These are phyloP conservation scores for Diaporthe sp. DNA, from an alignment of 2,329 filamentous ascomycete species.

Conservation along the genomic window DNA sequence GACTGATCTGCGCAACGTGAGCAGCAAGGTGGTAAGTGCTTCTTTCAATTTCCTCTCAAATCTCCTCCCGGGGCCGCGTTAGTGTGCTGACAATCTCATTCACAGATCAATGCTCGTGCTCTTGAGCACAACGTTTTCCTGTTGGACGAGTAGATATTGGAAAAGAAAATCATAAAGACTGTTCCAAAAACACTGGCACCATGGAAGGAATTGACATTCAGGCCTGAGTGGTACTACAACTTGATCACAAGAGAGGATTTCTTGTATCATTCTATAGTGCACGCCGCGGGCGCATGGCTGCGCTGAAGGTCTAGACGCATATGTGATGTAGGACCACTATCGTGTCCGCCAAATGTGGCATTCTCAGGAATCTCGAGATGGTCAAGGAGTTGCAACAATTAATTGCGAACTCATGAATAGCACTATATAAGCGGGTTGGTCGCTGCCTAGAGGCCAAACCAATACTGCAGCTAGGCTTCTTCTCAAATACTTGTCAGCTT, in stretches of 20 bases:
- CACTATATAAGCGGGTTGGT: no score
- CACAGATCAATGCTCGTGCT: constrained; percentile 18
- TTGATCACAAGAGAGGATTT: background rate
- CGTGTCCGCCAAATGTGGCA: background rate
- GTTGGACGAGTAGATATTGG: background rate
- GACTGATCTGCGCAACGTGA: constrained; percentile 41
- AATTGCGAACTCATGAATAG: no score
- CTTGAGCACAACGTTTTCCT: constrained; percentile 26
- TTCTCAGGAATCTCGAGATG: background rate
- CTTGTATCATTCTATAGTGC: background rate
- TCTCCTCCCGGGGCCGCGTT: accelerated
- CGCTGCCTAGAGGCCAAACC: no score
- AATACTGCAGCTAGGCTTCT: no score
- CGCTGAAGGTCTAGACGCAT: background rate
- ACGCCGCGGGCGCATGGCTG: background rate
- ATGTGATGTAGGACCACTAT: background rate
- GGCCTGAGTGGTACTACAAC: background rate
- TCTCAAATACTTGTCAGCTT: no score
- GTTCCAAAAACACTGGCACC: background rate
- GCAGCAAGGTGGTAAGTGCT: constrained; percentile 38
- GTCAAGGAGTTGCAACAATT: no score
- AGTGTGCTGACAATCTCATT: background rate
- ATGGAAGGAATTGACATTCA: background rate
- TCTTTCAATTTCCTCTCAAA: background rate
- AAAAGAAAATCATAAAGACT: no score